Evolutionary conservation across 164 flowering plant species (phyloP).

Genomic region (Brasenia schreberi): DNA sequence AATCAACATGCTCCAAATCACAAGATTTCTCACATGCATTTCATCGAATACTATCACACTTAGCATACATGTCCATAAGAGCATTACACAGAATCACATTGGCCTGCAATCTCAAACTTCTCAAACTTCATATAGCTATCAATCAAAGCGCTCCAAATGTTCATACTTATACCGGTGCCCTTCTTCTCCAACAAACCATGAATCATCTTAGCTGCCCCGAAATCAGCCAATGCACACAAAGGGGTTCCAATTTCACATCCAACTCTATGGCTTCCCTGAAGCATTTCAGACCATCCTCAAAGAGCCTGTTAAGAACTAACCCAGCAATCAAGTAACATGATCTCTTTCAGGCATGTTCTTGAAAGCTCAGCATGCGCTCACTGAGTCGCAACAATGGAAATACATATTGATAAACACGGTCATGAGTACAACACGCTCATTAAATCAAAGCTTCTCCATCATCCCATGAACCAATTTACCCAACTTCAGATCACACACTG

Average conservation of each 20-base stretch:
- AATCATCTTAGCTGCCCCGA: slow-evolving; percentile 2
- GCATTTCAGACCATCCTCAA: slow-evolving; percentile 1
- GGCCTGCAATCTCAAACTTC: no score
- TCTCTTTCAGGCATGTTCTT: slow-evolving; percentile 1
- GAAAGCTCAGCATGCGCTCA: not conserved
- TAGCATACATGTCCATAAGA: no score
- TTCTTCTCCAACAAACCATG: slow-evolving; percentile 1
- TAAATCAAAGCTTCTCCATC: not conserved
- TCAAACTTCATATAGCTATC: slow-evolving; percentile 5
- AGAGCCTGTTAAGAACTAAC: slow-evolving; percentile 1
- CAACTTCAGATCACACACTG: not conserved
- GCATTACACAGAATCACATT: no score
- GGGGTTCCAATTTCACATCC: slow-evolving; percentile 4
- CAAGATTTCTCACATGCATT: slow-evolving; percentile 6
- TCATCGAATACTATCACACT: slow-evolving; percentile 1
- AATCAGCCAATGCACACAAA: slow-evolving; percentile 5
- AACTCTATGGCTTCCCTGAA: not conserved
- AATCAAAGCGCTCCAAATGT: not conserved
- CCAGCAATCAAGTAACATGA: slow-evolving; percentile 1
- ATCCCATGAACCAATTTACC: slow-evolving; percentile 1
- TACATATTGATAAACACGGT: slow-evolving; percentile 2
- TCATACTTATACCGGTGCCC: not conserved
- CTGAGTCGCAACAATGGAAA: slow-evolving; percentile 1
- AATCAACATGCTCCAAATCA: slow-evolving; percentile 4
- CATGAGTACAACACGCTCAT: not conserved